Percentiles rank a stretch among this genome's conserved stretches.
phyloP scores from a whole-genome alignment of 345 rosid species.

The Odontarrhena argentea region DNA sequence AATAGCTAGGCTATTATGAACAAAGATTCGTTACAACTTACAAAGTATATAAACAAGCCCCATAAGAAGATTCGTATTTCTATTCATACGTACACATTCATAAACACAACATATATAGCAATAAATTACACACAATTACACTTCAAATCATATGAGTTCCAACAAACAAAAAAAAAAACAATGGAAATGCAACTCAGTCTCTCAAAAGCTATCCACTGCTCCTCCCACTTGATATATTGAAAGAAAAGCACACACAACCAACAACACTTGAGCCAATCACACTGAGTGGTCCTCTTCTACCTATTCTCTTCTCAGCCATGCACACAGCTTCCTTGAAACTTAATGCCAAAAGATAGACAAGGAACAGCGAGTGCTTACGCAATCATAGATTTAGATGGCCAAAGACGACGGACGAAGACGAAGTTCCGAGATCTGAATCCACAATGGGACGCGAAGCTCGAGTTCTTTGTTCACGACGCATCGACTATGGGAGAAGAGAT shows the following conservation, averaged over 20 bases:
- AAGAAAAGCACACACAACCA: constrained; percentile 85
- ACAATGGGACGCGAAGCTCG: constrained; percentile 83
- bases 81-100: too few relatives aligned
- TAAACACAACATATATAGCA: too few relatives aligned
- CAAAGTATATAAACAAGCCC: too few relatives aligned
- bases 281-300: constrained; percentile 96
- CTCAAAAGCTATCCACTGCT: constrained; percentile 3
- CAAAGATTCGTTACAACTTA: too few relatives aligned
- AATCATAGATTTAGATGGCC: constrained; percentile 79
- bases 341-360: constrained; percentile 94
- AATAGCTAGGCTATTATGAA: too few relatives aligned
- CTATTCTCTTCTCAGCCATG: constrained; percentile 91
- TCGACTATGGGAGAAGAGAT: constrained; percentile 65
- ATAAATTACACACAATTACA: too few relatives aligned
- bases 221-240: constrained; percentile 73
- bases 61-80: too few relatives aligned
- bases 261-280: constrained; percentile 99
- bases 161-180: too few relatives aligned
- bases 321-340: constrained; percentile 90
- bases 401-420: constrained; percentile 77
- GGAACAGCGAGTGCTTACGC: constrained; percentile 92
- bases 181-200: too few relatives aligned
- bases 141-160: too few relatives aligned
- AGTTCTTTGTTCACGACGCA: constrained; percentile 66
- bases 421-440: constrained; percentile 85